Base-by-base conservation (phyloP, 805 yeast genomes). In the Zygoascus bituminiphila region DNA sequence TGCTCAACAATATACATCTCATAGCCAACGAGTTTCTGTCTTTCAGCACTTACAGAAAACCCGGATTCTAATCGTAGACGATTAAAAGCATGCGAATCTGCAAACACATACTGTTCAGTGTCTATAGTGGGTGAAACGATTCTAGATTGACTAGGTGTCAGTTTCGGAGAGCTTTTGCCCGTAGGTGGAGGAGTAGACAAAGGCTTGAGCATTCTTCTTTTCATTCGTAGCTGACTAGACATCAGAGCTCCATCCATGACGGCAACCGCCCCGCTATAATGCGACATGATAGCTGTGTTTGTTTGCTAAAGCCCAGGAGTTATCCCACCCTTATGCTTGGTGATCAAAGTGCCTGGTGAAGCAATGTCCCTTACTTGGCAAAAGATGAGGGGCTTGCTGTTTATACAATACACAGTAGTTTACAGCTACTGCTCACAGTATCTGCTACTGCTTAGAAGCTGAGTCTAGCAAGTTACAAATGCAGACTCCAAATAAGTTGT, bases 1-100 rank as follows among this genome's bases (percentile, higher is more conserved):
- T 91, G 97, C 63, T 93, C 98, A 9, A 91, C 95, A 35, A 93
- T 72, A 62, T 93, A 93, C 14, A 85, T 76, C 64, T 93, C 98
- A 61, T 84, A 88, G 1, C 98, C 98, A 1, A 70, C 57, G 21
- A 83, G 70, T 8, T 65, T 67, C 4, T 79, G 64, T 47, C 71
- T 73, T 42, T 76, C 77, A 31, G 73, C 53, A 10, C 72, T 57
- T 3, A 53, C 47, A 21, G 29, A 37, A 47, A 63, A 60, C 31
- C 57, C 62, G 6, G 59, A 56, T 50, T 62, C 62, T n/a, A 40
- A 43, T 20, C 51, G 49, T 8, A 63, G 54, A 44, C 44, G 39
- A 20, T 42, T 42, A 23, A 60, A 53, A 6, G 63, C 60, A 22
- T 48, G 44, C 19, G 55, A 50, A 48, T 65, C 69, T 15, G 61